Evolutionary conservation across 2,329 filamentous ascomycete genomes (phyloP).

Genomic region (Trichoderma aggressivum): DNA sequence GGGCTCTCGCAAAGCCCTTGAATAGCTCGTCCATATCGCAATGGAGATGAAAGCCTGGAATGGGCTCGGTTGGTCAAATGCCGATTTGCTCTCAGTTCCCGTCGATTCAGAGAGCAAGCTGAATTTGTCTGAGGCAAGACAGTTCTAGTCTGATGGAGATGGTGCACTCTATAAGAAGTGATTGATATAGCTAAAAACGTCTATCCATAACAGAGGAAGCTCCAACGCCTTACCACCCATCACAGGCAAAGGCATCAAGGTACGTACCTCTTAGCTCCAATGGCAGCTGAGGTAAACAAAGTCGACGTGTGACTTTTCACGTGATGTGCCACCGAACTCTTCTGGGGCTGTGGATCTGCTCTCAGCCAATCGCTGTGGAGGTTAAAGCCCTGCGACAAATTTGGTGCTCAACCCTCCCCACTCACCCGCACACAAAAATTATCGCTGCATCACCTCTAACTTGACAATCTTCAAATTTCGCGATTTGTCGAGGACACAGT

Average conservation of each 20-base stretch:
- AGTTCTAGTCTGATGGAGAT: background rate
- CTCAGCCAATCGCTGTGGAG: constrained; percentile 35
- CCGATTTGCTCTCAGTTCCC: background rate
- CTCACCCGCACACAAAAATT: constrained; percentile 42
- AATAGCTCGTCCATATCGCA: constrained; percentile 72
- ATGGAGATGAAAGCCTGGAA: background rate
- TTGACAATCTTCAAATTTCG: constrained; percentile 41
- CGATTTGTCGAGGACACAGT: constrained; percentile 44
- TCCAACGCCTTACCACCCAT: background rate
- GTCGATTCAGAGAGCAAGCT: too few relatives aligned
- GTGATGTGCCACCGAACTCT: constrained; percentile 16
- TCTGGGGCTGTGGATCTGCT: constrained; percentile 20
- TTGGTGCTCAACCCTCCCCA: constrained; percentile 38
- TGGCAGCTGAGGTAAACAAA: background rate
- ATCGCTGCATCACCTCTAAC: constrained; percentile 37
- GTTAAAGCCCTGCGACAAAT: constrained; percentile 37
- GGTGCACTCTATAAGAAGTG: background rate
- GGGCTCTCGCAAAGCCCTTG: constrained; percentile 67
- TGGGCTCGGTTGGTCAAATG: background rate
- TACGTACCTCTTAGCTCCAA: constrained; percentile 16
- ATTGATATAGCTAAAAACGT: background rate
- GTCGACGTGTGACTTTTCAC: constrained; percentile 20
- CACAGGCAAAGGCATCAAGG: background rate
- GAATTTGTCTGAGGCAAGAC: background rate
- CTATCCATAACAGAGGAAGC: constrained; percentile 2